Percentiles rank a stretch among this genome's conserved stretches.
Conservation (phyloP, 768 basidiomycete genomes). For the Lactarius indigo region DNA sequence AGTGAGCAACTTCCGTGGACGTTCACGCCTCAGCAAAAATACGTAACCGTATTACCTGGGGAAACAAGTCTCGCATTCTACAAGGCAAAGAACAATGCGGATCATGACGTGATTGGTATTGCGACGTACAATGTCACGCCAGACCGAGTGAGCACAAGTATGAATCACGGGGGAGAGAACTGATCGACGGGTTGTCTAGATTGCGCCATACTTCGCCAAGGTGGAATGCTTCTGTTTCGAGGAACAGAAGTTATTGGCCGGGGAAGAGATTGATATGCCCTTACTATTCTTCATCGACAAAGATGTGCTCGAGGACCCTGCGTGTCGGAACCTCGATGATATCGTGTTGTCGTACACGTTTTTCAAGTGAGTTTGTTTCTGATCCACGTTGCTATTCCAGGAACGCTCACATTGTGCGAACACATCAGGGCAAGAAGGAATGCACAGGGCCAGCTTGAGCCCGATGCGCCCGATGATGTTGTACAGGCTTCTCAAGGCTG, state of each 20-base stretch:
- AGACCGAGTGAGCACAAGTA: slow-evolving; percentile 64
- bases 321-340: slow-evolving; percentile 83
- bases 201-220: slow-evolving; percentile 98
- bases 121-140: slow-evolving; percentile 99
- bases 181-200: slow-evolving; percentile 41
- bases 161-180: background rate
- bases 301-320: slow-evolving; percentile 90
- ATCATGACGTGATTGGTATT: slow-evolving; percentile 92
- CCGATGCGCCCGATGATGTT: slow-evolving; percentile 79
- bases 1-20: slow-evolving; percentile 89
- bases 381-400: background rate
- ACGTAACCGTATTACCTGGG: slow-evolving; percentile 86
- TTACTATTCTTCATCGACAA: slow-evolving; percentile 98
- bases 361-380: slow-evolving; percentile 64
- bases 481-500: slow-evolving; percentile 82
- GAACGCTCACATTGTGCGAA: background rate
- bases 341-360: slow-evolving; percentile 96
- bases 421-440: slow-evolving; percentile 76
- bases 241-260: slow-evolving; percentile 90
- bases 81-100: slow-evolving; percentile 80
- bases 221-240: slow-evolving; percentile 99
- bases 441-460: slow-evolving; percentile 79
- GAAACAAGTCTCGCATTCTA: slow-evolving; percentile 98
- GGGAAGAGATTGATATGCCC: slow-evolving; percentile 98
- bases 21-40: slow-evolving; percentile 88